Base-by-base conservation (phyloP, 768 basidiomycete genomes). In the Stropharia rugosoannulata region DNA sequence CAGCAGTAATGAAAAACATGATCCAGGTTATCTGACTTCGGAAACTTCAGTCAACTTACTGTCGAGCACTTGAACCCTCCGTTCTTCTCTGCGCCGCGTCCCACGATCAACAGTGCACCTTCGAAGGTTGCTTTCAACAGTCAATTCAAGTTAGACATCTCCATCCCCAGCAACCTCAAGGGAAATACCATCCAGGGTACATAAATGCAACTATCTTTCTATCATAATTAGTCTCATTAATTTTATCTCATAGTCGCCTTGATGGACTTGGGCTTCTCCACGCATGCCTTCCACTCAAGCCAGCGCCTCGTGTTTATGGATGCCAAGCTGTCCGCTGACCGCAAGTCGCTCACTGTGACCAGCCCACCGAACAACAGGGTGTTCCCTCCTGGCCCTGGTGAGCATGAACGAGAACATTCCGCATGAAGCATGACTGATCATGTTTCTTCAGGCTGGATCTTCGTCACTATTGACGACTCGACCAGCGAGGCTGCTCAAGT, bases 271-370 rank as follows among this genome's bases (percentile, higher is more conserved):
- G 75, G 76, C 0, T 77, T 77, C 58, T 73, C 73, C 1, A 73
- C 77, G 1, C 77, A 78, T 53, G 75, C 70, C 0, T 68, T 75
- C 58, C 74, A 75, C 52, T 73, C 75, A 22, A 75, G 75, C 51
- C 69, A 69, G 19, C 69, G 72, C 9, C 60, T 75, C 4, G 72
- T 76, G 1, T 70, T 72, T 49, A 70, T 77, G 60, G 61, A 69
- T 5, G 69, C 75, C 8, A 58, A 58, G 3, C 62, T 77, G 1
- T 71, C 74, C 1, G 51, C 53, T 6, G 62, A 73, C 49, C 66
- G 65, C 29, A 72, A 66, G 52, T 64, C 67, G 2, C 63, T 77
- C 13, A 69, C 66, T 1, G 68, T 75, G 27, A 62, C 57, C 40
- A 72, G 68, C 8, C 75, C 74, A 2, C 70, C 73, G 4, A 70